Conservation (phyloP, 2,329 filamentous ascomycete genomes). For the Pochonia chlamydosporia region DNA sequence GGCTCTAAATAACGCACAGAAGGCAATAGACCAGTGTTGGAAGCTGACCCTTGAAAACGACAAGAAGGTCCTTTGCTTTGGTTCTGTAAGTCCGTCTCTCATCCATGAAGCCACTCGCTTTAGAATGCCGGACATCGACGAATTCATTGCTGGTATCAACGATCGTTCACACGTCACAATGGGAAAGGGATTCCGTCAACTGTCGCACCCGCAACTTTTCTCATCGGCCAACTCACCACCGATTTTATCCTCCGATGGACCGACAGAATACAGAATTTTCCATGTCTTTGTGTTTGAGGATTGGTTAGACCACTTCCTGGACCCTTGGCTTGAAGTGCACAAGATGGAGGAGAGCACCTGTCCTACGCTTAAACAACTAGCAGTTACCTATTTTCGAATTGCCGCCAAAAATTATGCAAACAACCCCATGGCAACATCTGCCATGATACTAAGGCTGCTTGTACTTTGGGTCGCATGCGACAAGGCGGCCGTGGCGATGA, state of each 20-base stretch:
- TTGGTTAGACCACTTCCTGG: conserved; percentile 39
- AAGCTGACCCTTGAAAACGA: not conserved
- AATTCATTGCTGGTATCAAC: too few relatives aligned
- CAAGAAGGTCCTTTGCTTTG: too few relatives aligned
- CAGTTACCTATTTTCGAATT: conserved; percentile 26
- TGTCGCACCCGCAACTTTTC: not conserved
- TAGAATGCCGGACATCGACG: too few relatives aligned
- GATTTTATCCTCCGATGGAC: not conserved
- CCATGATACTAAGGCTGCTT: conserved; percentile 48
- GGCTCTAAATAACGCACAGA: not conserved
- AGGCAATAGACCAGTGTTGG: not conserved
- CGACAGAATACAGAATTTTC: not conserved
- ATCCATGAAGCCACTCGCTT: too few relatives aligned
- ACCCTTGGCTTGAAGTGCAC: conserved; percentile 27
- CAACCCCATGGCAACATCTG: conserved; percentile 40
- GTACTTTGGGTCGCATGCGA: conserved; percentile 57
- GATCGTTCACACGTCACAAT: too few relatives aligned
- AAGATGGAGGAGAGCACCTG: conserved; percentile 18
- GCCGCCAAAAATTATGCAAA: conserved; percentile 26
- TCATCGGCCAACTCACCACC: not conserved
- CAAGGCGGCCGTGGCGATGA: conserved; percentile 30
- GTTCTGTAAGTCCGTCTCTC: too few relatives aligned
- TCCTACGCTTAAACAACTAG: conserved; percentile 18
- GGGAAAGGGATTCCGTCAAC: too few relatives aligned
- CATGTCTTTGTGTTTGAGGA: conserved; percentile 36